Evolutionary conservation across 225 moss, liverwort and hornwort genomes (phyloP).

Genomic region (Antitrichia curtipendula): DNA sequence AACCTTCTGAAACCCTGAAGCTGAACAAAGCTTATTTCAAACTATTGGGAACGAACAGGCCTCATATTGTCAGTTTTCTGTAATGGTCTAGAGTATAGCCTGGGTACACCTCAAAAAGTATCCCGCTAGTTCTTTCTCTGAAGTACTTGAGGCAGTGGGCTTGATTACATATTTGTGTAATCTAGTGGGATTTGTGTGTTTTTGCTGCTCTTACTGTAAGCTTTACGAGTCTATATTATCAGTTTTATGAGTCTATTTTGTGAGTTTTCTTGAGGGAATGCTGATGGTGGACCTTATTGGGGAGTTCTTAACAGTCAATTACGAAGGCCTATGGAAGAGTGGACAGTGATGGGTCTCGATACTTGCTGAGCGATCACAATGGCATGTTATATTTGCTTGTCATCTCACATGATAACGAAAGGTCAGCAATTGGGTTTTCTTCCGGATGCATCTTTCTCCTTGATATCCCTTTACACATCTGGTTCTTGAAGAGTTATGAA

Average conservation of each 20-base stretch:
- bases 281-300: constrained; percentile 3
- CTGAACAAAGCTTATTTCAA: neutral
- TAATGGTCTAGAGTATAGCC: neutral
- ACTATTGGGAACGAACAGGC: neutral
- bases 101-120: neutral
- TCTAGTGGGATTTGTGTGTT: neutral
- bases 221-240: neutral
- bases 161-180: neutral
- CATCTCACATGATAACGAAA: constrained; percentile 91
- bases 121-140: neutral
- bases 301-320: constrained; percentile 62
- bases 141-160: neutral
- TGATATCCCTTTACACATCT: neutral
- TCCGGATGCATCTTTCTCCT: neutral
- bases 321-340: constrained; percentile 98
- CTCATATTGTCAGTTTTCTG: neutral
- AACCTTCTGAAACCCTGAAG: neutral
- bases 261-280: neutral
- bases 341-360: constrained; percentile 88
- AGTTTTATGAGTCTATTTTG: neutral
- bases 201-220: neutral
- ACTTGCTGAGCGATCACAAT: constrained; percentile 89
- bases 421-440: constrained; percentile 23
- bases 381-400: constrained; percentile 95
- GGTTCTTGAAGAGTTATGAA: neutral